Evolutionary conservation across 2,329 filamentous ascomycete genomes (phyloP).

Genomic region (Microdochium paspali): DNA sequence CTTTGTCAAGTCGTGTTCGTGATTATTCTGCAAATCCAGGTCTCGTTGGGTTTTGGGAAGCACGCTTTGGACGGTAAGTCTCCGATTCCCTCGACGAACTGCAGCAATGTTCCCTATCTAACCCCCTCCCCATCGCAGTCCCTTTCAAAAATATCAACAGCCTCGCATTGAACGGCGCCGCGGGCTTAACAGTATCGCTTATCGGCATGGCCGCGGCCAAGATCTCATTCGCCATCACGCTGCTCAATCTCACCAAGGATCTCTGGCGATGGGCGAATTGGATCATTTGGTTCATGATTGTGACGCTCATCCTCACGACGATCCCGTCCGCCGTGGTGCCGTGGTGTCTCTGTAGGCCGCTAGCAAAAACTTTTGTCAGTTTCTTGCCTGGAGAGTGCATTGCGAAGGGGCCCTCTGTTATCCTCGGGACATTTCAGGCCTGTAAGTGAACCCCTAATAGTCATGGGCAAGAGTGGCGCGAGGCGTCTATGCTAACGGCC

Average conservation of each 20-base stretch:
- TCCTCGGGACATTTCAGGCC: background rate
- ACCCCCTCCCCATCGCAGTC: background rate
- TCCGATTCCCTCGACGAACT: background rate
- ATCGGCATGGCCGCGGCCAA: conserved; percentile 18
- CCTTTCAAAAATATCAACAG: conserved; percentile 7
- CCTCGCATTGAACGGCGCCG: conserved; percentile 3
- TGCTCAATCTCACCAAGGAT: conserved; percentile 20
- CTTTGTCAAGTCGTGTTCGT: background rate
- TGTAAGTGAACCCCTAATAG: too few relatives aligned
- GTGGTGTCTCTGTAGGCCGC: conserved; percentile 10
- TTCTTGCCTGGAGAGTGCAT: conserved; percentile 2
- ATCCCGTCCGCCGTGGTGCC: conserved; percentile 8
- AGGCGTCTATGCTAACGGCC: background rate
- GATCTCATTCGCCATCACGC: conserved; percentile 26
- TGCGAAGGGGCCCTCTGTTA: background rate
- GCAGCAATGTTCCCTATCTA: background rate
- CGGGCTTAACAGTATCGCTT: conserved; percentile 1
- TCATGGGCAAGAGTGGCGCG: too few relatives aligned
- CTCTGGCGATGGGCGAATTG: conserved; percentile 16
- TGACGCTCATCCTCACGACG: conserved; percentile 19
- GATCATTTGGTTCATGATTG: conserved; percentile 21
- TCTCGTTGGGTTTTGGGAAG: background rate
- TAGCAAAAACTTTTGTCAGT: conserved; percentile 3
- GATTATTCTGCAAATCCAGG: background rate
- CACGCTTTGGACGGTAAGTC: background rate